Evolutionary conservation across 768 basidiomycete genomes (phyloP).

Genomic region (Gelatoporia subvermispora): DNA sequence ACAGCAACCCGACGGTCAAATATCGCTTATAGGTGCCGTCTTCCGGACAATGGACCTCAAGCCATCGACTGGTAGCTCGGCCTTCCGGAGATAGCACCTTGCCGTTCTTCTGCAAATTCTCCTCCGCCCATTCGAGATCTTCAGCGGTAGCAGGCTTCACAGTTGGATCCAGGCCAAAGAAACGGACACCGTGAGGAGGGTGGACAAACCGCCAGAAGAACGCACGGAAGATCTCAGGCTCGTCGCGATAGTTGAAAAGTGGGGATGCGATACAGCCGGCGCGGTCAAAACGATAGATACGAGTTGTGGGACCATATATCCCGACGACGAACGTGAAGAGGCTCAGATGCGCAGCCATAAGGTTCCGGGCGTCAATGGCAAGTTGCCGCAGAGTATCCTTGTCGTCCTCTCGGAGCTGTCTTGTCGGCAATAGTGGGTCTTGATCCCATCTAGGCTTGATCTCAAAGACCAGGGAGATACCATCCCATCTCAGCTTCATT

Average conservation of each 20-base stretch:
- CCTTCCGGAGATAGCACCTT: too few species aligned
- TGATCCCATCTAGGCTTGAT: not conserved
- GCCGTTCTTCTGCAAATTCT: too few species aligned
- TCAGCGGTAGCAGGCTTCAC: too few species aligned
- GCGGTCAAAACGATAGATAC: constrained; percentile 10
- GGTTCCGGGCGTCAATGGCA: constrained; percentile 4
- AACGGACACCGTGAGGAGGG: not conserved
- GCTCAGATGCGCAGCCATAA: constrained; percentile 7
- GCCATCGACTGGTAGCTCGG: too few species aligned
- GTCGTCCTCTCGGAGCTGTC: not conserved
- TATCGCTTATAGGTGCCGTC: too few species aligned
- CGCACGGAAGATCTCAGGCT: too few species aligned
- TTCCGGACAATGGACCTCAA: too few species aligned
- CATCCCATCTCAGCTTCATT: too few species aligned
- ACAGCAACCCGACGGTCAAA: not conserved
- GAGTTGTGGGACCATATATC: constrained; percentile 6
- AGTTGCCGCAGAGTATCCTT: constrained; percentile 1
- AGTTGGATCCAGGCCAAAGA: too few species aligned
- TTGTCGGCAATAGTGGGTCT: not conserved
- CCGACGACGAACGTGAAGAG: constrained; percentile 8
- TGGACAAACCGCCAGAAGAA: too few species aligned
- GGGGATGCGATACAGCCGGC: constrained; percentile 1
- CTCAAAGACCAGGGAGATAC: constrained; percentile 3
- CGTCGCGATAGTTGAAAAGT: constrained; percentile 2
- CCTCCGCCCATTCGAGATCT: too few species aligned